Evolutionary conservation across 2,329 filamentous ascomycete species (phyloP), one percentile per base, ranked within the genome.

Genomic region (Hypocreales sp.): DNA sequence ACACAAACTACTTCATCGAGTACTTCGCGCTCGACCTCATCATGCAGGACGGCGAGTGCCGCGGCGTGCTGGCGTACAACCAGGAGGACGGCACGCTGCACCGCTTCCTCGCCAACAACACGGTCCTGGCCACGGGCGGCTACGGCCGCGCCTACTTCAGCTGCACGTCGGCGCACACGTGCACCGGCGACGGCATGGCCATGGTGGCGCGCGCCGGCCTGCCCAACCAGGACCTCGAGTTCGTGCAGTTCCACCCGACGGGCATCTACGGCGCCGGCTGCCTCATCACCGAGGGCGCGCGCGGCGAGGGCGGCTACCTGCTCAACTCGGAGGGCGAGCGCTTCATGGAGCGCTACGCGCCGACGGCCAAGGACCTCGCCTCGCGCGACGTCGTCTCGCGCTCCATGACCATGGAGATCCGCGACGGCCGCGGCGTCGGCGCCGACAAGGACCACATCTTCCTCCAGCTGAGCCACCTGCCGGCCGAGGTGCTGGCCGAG

Each of bases 1-100:
- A 94, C 69, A 94, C 87, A 50, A 94, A 94, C 67, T 98, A 94
- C 71, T 95, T 98, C 62, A 94, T 98, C 56, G 90, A 95, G 61
- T 95, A 86, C 69, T 98, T 95, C 55, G 90, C 86, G 45, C 71
- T 92, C 41, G 90, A 95, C 53, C 64, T 95, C 57, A 79, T 98
- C 47, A 95, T 95, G 90, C 79, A 94, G 61, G 81, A 92, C 46
- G 87, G 87, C 35, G 80, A 87, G 57, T 95, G 87, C 67, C 86
- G 86, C 42, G 90, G 90, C 72, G 81, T 95, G 41, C 68, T 95
- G 40, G 87, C 87, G 33, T 94, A 94, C 63, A 95, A 94, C 71
- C 86, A 94, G 62, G 87, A 98, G 61, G 90, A 98, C 50, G 90
- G 90, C 39, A 95, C 87, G 18, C 75, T 95, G 35, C 90, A 98